phyloP scores from a whole-genome alignment of 2,329 filamentous ascomycete genomes.

The Phaeosphaeria sp. region DNA sequence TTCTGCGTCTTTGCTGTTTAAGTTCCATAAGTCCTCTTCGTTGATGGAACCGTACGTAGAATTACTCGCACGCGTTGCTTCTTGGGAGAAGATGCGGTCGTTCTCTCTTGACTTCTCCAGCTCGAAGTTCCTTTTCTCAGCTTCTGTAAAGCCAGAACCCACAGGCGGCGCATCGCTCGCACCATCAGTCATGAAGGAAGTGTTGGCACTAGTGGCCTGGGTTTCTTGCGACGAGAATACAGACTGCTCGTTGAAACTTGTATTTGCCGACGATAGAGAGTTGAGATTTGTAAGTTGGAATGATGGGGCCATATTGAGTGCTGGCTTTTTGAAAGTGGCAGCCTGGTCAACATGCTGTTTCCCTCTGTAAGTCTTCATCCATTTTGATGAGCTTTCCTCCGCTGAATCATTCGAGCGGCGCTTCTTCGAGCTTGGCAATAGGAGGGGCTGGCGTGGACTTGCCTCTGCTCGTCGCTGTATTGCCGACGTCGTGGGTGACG shows the following conservation, averaged over 20 bases:
- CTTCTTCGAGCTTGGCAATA: conserved; percentile 22
- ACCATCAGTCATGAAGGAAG: conserved; percentile 31
- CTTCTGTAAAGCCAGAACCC: conserved; percentile 2
- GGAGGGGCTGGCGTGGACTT: conserved; percentile 29
- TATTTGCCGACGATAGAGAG: conserved; percentile 23
- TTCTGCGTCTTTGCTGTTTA: conserved; percentile 23
- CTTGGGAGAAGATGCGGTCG: conserved; percentile 14
- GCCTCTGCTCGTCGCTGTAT: conserved; percentile 29
- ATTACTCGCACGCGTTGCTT: conserved; percentile 21
- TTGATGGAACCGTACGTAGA: conserved; percentile 37
- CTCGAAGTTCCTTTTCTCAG: conserved; percentile 7
- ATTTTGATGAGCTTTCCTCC: conserved; percentile 31
- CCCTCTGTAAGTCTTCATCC: conserved; percentile 33
- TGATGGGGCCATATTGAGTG: conserved; percentile 25
- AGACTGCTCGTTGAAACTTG: conserved; percentile 28
- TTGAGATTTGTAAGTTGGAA: conserved; percentile 16
- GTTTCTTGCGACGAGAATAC: conserved; percentile 33
- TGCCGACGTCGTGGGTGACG: conserved; percentile 31
- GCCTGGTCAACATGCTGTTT: conserved; percentile 24
- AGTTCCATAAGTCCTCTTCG: conserved; percentile 24
- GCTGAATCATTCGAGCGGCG: conserved; percentile 23
- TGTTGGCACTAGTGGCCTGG: conserved; percentile 22
- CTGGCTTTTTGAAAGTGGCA: conserved; percentile 30
- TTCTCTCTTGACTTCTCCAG: conserved; percentile 2
- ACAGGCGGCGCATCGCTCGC: conserved; percentile 8